Percentiles rank a stretch among this genome's conserved stretches.
Evolutionary conservation across 2,329 filamentous ascomycete genomes (phyloP).

Genomic region (Blumeria hordei): DNA sequence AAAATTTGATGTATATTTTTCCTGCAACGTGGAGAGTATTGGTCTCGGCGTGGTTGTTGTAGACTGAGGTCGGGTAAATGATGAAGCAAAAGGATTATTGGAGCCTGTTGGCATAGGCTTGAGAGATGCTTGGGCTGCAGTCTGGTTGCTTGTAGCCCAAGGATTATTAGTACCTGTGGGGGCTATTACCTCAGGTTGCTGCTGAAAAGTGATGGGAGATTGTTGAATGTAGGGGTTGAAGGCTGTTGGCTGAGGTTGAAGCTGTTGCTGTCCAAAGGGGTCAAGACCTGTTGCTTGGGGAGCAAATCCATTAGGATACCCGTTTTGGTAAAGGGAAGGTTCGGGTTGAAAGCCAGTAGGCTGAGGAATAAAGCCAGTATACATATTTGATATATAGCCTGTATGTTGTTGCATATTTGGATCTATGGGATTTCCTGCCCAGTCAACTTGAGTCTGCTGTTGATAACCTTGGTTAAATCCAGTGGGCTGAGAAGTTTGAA

Average conservation of each 20-base stretch:
- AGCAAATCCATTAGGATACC: slow-evolving; percentile 44
- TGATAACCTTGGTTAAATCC: slow-evolving; percentile 95
- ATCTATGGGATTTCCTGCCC: slow-evolving; percentile 87
- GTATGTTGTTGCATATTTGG: slow-evolving; percentile 57
- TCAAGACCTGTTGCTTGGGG: slow-evolving; percentile 48
- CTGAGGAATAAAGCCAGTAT: slow-evolving; percentile 17
- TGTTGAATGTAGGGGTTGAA: slow-evolving; percentile 30
- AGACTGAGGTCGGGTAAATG: slow-evolving; percentile 37
- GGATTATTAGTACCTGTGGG: slow-evolving; percentile 83
- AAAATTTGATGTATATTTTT: slow-evolving; percentile 50
- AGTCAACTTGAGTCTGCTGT: slow-evolving; percentile 88
- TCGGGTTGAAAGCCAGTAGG: slow-evolving; percentile 22
- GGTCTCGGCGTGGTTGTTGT: slow-evolving; percentile 32
- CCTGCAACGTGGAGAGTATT: slow-evolving; percentile 50
- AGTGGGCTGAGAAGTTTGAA: slow-evolving; percentile 38
- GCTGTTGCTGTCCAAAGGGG: slow-evolving; percentile 33
- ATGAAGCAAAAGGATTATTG: slow-evolving; percentile 83
- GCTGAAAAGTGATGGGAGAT: slow-evolving; percentile 16
- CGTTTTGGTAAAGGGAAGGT: slow-evolving; percentile 42
- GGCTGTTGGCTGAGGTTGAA: slow-evolving; percentile 26
- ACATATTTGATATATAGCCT: slow-evolving; percentile 37
- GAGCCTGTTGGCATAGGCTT: slow-evolving; percentile 77
- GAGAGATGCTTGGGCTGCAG: slow-evolving; percentile 29
- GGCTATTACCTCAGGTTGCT: slow-evolving; percentile 32
- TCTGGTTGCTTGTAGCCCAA: slow-evolving; percentile 45